Evolutionary conservation across 2,329 filamentous ascomycete genomes (phyloP), one percentile per base, ranked within the genome.

Genomic region (Ophiostoma ulmi): DNA sequence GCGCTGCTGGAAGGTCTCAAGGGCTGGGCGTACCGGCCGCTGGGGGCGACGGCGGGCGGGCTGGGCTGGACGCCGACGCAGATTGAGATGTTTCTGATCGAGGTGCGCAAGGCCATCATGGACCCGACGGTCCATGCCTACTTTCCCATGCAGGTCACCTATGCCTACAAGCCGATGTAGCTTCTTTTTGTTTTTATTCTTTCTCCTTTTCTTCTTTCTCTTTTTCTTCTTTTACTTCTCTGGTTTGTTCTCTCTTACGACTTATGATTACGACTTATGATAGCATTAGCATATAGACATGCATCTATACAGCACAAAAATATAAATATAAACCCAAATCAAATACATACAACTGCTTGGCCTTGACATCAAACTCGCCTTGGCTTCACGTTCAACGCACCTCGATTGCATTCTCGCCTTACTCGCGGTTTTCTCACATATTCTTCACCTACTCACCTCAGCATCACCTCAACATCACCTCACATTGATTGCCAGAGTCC

Each of bases 61-160:
- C 75, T 80, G 1, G 78, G 78, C 3, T 78, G 78, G 78, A 77
- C 78, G 69, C 73, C 73, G 35, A 70, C 76, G 64, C 78, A 80
- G 76, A 79, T 80, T 39, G 78, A 80, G 74, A 76, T 79, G 72
- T 79, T 80, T 48, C 72, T 80, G 20, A 74, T 80, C 3, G 78
- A 79, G 6, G 78, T 80, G 63, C 72, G 78, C 63, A 77, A 76
- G 74, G 76, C 76, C 26, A 36, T 79, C 4, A 77, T 77, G 74
- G 76, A 79, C 31, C 44, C 67, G 1, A 69, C 74, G 7, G 65
- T 77, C n/a, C 78, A 79, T 58, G 73, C 75, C 1, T 79, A 79
- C 69, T 76, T 79, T 44, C 75, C 75, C 1, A 75, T 78, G 69
- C 75, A 76, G 52, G 75, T 77, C 8, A 76, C 79, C 0, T 77